These are phyloP conservation scores for Neurospora sp. DNA, from an alignment of 495 filamentous ascomycete species.

Conservation along the genomic window DNA sequence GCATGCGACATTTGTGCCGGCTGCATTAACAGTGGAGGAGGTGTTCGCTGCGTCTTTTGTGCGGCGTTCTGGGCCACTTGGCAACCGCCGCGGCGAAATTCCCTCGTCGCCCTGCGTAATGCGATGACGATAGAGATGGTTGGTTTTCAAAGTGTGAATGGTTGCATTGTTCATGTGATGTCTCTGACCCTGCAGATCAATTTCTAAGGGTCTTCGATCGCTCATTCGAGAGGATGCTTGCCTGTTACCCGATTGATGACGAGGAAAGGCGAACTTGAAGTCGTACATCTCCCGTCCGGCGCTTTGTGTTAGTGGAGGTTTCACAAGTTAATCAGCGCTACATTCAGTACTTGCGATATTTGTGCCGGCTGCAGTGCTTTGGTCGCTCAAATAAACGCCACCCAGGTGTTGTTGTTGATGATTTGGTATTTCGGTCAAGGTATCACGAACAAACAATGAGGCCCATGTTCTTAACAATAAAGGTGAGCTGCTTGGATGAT, in stretches of 20 bases:
- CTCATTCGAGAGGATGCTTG: not conserved
- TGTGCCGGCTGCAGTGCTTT: not conserved
- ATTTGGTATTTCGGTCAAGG: not conserved
- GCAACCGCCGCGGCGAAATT: not conserved
- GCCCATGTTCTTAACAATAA: not conserved
- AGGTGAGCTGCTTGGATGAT: not conserved
- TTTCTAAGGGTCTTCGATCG: not conserved
- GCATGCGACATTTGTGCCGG: not conserved
- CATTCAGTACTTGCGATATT: not conserved
- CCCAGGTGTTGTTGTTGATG: not conserved
- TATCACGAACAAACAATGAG: not conserved
- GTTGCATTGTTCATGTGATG: not conserved
- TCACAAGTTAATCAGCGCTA: not conserved
- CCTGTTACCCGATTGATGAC: not conserved
- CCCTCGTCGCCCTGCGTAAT: not conserved
- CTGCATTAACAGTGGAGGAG: not conserved
- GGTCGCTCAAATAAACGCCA: not conserved
- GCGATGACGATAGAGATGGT: not conserved
- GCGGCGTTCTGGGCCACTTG: not conserved
- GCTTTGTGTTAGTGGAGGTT: no score
- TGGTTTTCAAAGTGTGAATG: not conserved
- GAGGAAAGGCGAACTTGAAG: no score
- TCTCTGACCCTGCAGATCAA: not conserved
- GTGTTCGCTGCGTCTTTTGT: not conserved
- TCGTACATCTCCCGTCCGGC: no score